Evolutionary conservation across 169 alveolate species (phyloP).

Genomic region (Eimeria acervulina): DNA sequence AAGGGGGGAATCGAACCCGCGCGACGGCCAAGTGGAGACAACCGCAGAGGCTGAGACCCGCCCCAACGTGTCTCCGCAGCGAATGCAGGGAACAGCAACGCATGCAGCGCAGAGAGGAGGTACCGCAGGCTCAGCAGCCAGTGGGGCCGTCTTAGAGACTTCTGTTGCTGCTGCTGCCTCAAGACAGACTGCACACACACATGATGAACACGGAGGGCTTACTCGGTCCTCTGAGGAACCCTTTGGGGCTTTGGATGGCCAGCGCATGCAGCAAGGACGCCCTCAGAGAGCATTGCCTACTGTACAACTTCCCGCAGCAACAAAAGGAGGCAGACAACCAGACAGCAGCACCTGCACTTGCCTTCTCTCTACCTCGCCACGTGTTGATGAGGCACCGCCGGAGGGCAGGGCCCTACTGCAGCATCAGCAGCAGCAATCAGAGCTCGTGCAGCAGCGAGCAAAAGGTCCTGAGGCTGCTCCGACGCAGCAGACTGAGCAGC

Average conservation of each 20-base stretch:
- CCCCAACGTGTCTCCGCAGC: background rate
- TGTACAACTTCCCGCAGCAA: background rate
- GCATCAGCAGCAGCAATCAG: background rate
- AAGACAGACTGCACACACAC: background rate
- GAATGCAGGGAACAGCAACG: background rate
- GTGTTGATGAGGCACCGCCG: background rate
- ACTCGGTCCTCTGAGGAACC: background rate
- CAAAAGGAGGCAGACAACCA: background rate
- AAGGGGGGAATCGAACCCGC: background rate
- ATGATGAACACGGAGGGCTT: background rate
- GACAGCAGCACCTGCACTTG: background rate
- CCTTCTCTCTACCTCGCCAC: background rate
- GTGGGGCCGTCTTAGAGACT: background rate
- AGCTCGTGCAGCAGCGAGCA: background rate
- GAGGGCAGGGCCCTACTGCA: background rate
- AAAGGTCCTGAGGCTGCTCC: background rate
- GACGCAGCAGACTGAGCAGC: background rate
- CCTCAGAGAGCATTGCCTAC: background rate
- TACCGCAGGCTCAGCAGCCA: background rate
- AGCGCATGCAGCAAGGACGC: background rate
- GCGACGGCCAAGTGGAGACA: background rate
- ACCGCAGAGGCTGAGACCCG: background rate
- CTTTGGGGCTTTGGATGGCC: background rate
- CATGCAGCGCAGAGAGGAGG: background rate
- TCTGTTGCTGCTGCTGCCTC: background rate